Evolutionary conservation across 371 early-diverging fungal genomes (phyloP), one percentile per base, ranked within the genome.

Genomic region (Basidiobolus meristosporus): DNA sequence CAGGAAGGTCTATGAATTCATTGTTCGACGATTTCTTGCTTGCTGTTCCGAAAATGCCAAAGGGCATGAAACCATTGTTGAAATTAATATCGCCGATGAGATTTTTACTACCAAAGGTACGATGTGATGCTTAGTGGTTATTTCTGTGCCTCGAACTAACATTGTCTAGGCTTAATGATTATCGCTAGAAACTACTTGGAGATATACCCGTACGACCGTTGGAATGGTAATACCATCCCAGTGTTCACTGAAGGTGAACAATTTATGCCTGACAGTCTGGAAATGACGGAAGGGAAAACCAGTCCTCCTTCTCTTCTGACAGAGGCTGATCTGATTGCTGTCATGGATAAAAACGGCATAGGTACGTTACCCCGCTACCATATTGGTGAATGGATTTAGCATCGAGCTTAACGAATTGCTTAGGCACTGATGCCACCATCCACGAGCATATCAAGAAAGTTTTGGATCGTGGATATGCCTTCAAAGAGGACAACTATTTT

Each of bases 351-450:
- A 56, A 82, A 90, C 50, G 96, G 96, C 19, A 99, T 99, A 34
- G 99, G 80, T 73, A 56, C 31, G 58, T 30, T 10, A 18, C n/a
- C 30, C 7, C 21, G 2, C 7, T 23, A 9, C 5, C 26, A 34
- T 11, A 36, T 18, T 38, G 10, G 26, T 11, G 12, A 30, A 23
- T 32, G 19, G 7, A 4, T n/a, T 23, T 43, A 12, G 22, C 17
- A 18, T 11, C 17, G 3, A 16, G 9, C 26, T 41, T 6, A 16
- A 10, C 30, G 14, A 14, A 16, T 23, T 26, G 28, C 19, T 15
- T n/a, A 76, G 77, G 99, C 3, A 99, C 99, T 2, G 99, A 99
- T 57, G 99, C 99, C 0, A 99, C 99, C 0, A 99, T 99, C 36
- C 90, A 90, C 22, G 97, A 98, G 31, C 99, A 99, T 44, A 99